phyloP scores from a whole-genome alignment of 768 basidiomycete species.

The Podaxis sp. region DNA sequence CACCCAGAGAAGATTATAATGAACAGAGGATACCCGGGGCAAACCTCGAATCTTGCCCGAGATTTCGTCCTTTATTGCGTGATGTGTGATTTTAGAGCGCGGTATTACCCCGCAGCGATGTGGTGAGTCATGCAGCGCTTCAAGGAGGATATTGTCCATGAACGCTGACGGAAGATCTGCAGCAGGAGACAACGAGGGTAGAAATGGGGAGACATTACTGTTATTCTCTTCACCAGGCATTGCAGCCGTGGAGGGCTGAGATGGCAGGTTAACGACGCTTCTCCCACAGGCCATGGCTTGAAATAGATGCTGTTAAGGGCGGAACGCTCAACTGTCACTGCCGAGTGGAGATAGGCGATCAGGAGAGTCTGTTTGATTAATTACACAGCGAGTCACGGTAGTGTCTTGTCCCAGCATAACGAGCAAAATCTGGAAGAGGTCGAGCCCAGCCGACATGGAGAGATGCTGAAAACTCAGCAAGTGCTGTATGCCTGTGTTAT shows the following conservation, averaged over 20 bases:
- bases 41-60: no score
- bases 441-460: no score
- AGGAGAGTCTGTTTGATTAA: background rate
- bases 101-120: background rate
- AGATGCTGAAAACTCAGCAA: no score
- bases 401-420: no score
- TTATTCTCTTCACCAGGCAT: background rate
- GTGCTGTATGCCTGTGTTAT: no score
- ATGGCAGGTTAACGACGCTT: background rate
- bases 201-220: background rate
- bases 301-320: conserved; percentile 1
- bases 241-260: background rate
- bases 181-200: no score
- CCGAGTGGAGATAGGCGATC: conserved; percentile 25
- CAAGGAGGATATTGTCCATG: background rate
- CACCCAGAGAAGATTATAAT: conserved; percentile 1
- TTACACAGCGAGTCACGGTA: background rate
- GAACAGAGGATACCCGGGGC: background rate
- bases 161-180: background rate
- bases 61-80: background rate
- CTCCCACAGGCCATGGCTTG: background rate
- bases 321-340: background rate
- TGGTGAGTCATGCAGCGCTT: background rate
- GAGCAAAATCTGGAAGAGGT: no score
- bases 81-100: background rate